Evolutionary conservation across 805 yeast genomes (phyloP).

Genomic region (Lipomyces anomalus): DNA sequence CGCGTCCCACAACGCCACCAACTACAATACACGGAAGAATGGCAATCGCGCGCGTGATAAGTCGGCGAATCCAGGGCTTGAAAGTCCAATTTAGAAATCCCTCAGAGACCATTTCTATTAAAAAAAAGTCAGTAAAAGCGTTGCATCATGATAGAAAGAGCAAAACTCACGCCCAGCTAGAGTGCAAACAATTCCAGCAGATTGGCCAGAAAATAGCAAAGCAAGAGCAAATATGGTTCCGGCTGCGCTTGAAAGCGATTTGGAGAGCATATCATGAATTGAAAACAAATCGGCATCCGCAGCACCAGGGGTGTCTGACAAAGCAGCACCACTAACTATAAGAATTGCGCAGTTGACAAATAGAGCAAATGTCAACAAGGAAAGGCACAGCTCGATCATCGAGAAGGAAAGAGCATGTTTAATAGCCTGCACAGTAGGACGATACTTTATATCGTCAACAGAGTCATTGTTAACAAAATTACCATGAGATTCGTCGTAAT

Average conservation of each 20-base stretch:
- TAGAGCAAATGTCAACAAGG: constrained; percentile 71
- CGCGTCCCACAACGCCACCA: constrained; percentile 61
- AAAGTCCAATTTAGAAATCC: constrained; percentile 79
- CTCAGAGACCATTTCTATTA: constrained; percentile 82
- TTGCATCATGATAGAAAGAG: too few species aligned
- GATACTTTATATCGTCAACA: constrained; percentile 36
- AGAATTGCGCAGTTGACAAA: constrained; percentile 80
- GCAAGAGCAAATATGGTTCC: constrained; percentile 83
- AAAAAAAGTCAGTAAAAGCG: too few species aligned
- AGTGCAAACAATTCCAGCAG: constrained; percentile 87
- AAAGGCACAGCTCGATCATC: constrained; percentile 58
- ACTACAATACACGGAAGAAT: constrained; percentile 73
- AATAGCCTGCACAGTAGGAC: constrained; percentile 65
- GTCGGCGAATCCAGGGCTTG: constrained; percentile 70
- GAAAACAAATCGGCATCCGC: constrained; percentile 72
- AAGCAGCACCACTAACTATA: constrained; percentile 74
- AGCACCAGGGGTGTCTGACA: constrained; percentile 58
- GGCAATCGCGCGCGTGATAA: constrained; percentile 69
- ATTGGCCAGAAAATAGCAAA: constrained; percentile 72
- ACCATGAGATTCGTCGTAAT: constrained; percentile 56
- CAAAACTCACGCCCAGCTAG: constrained; percentile 83
- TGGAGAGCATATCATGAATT: constrained; percentile 57
- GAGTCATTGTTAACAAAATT: not conserved
- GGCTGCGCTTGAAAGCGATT: constrained; percentile 61
- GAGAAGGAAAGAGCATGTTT: constrained; percentile 65